Conservation (phyloP, 805 yeast species). For the Allodekkera sacchari region DNA sequence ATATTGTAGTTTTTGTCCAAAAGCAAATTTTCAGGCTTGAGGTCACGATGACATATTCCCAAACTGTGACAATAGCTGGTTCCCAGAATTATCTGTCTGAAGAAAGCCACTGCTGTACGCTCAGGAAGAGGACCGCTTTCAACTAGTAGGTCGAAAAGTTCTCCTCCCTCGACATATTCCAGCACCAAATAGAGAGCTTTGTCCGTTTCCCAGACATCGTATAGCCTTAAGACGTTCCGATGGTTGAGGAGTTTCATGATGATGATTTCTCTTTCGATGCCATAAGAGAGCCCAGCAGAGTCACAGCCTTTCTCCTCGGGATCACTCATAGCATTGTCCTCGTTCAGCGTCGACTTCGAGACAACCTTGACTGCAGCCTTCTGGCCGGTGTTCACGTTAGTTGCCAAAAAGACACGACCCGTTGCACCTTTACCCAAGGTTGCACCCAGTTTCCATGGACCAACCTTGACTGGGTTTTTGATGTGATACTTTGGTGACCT, state of each 20-base stretch:
- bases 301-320: slow-evolving; percentile 29
- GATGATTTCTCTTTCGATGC: slow-evolving; percentile 80
- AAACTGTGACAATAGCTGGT: slow-evolving; percentile 56
- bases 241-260: slow-evolving; percentile 77
- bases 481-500: slow-evolving; percentile 10
- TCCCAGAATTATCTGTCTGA: slow-evolving; percentile 63
- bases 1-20: slow-evolving; percentile 80
- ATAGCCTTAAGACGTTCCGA: slow-evolving; percentile 68
- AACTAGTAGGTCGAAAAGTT: slow-evolving; percentile 83
- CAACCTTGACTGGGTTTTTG: slow-evolving; percentile 43
- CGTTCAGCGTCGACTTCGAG: slow-evolving; percentile 67
- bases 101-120: slow-evolving; percentile 81
- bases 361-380: slow-evolving; percentile 96
- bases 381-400: slow-evolving; percentile 75
- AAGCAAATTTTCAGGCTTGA: slow-evolving; percentile 71
- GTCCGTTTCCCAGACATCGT: slow-evolving; percentile 84
- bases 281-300: slow-evolving; percentile 61
- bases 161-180: slow-evolving; percentile 97
- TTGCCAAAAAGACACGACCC: slow-evolving; percentile 89
- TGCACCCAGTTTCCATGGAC: slow-evolving; percentile 95
- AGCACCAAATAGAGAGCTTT: slow-evolving; percentile 77
- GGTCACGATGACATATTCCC: slow-evolving; percentile 70
- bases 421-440: slow-evolving; percentile 96
- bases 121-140: slow-evolving; percentile 86
- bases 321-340: slow-evolving; percentile 10